phyloP scores from a whole-genome alignment of 1,284 basidiomycete species.

The Ceratobasidium sp. region DNA sequence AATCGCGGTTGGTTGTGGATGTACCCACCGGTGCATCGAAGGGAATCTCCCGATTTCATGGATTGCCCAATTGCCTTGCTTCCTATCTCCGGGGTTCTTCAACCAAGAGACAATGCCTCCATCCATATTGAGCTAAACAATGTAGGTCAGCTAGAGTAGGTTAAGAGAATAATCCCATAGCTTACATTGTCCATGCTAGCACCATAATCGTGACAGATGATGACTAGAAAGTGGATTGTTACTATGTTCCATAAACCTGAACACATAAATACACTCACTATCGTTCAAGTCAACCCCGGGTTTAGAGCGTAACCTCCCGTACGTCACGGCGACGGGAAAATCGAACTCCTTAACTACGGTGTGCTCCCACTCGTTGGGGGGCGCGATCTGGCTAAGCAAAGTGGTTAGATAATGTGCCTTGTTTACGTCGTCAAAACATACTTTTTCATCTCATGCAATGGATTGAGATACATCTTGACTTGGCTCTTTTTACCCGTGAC shows the following conservation, averaged over 20 bases:
- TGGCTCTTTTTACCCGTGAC: slow-evolving; percentile 46
- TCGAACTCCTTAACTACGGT: slow-evolving; percentile 48
- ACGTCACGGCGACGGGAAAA: slow-evolving; percentile 50
- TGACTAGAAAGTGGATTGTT: slow-evolving; percentile 46
- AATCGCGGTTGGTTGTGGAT: too few species aligned
- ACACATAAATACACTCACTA: slow-evolving; percentile 45
- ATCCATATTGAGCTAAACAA: slow-evolving; percentile 40
- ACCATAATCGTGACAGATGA: slow-evolving; percentile 52
- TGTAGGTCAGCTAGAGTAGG: neutral
- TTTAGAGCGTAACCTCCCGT: slow-evolving; percentile 50
- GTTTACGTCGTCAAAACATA: slow-evolving; percentile 20
- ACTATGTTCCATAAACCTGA: too few species aligned
- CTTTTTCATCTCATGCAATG: slow-evolving; percentile 44
- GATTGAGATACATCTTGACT: slow-evolving; percentile 51
- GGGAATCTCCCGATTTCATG: slow-evolving; percentile 50
- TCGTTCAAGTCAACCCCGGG: slow-evolving; percentile 52
- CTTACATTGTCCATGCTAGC: slow-evolving; percentile 50
- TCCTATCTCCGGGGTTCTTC: slow-evolving; percentile 49
- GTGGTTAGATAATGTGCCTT: neutral
- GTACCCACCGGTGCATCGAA: slow-evolving; percentile 51
- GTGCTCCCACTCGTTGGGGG: slow-evolving; percentile 44
- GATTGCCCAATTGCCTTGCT: slow-evolving; percentile 45
- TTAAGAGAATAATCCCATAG: neutral
- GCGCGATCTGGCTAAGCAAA: neutral
- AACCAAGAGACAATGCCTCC: slow-evolving; percentile 52